phyloP scores from a whole-genome alignment of 2,329 filamentous ascomycete genomes.

The Xylaria sp. region DNA sequence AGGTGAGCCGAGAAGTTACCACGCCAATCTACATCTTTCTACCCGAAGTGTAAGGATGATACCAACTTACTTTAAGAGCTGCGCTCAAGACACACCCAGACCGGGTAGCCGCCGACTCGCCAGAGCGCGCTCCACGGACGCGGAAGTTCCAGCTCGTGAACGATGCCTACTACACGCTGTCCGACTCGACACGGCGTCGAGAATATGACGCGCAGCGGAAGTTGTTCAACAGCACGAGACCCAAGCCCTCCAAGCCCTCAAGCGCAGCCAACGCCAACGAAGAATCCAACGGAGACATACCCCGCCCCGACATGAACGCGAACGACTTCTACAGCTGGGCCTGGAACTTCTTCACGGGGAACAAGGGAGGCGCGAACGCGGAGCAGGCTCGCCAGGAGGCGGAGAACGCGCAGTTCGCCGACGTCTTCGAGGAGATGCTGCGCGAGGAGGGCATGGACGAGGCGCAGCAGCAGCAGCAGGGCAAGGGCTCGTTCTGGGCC shows the following conservation, averaged over 20 bases:
- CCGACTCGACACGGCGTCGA: conserved; percentile 76
- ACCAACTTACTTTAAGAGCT: conserved; percentile 63
- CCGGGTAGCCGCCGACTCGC: conserved; percentile 83
- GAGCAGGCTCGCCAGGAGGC: conserved; percentile 62
- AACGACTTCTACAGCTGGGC: conserved; percentile 77
- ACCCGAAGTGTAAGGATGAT: not conserved
- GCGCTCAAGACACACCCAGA: conserved; percentile 95
- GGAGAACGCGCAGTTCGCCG: conserved; percentile 85
- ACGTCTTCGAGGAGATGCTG: conserved; percentile 91
- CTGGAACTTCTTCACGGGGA: conserved; percentile 67
- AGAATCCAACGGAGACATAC: conserved; percentile 54
- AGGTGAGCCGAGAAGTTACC: conserved; percentile 62
- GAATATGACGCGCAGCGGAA: conserved; percentile 84
- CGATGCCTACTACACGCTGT: conserved; percentile 92
- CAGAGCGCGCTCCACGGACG: conserved; percentile 83
- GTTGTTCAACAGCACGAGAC: conserved; percentile 61
- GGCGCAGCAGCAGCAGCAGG: conserved; percentile 63
- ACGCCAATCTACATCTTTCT: not conserved
- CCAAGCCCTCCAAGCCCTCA: conserved; percentile 57
- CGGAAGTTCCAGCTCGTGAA: conserved; percentile 92
- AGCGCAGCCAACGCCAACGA: conserved; percentile 50
- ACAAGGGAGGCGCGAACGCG: conserved; percentile 50
- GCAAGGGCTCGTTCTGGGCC: conserved; percentile 84
- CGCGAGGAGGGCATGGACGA: conserved; percentile 85
- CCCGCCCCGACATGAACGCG: conserved; percentile 52